Conservation (phyloP, 2,329 filamentous ascomycete species). For the Colletotrichum horii region DNA sequence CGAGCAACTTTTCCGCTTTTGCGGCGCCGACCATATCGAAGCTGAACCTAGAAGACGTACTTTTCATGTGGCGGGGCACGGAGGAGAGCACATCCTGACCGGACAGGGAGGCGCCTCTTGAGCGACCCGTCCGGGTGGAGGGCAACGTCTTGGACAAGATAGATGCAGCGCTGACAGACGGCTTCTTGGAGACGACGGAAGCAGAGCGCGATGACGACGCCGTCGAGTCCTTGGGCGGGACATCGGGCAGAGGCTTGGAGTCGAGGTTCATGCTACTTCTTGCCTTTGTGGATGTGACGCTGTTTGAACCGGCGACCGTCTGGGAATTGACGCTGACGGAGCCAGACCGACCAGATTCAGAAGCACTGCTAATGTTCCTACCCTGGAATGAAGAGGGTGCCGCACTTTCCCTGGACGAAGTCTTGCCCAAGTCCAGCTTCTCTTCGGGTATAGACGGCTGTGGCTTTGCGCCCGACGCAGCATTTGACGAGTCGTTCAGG, state of each 20-base stretch:
- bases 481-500: constrained; percentile 27
- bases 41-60: constrained; percentile 80
- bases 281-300: constrained; percentile 27
- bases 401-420: constrained; percentile 24
- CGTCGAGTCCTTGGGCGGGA: constrained; percentile 43
- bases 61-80: constrained; percentile 71
- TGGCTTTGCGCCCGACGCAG: background rate
- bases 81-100: constrained; percentile 51
- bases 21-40: constrained; percentile 80
- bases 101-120: constrained; percentile 59
- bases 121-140: constrained; percentile 46
- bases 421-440: constrained; percentile 19
- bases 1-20: constrained; percentile 70
- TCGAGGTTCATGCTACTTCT: constrained; percentile 19
- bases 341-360: constrained; percentile 28
- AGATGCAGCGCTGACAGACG: constrained; percentile 29
- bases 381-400: constrained; percentile 3
- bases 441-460: constrained; percentile 3
- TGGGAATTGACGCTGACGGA: constrained; percentile 31
- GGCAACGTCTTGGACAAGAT: constrained; percentile 30
- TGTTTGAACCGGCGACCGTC: constrained; percentile 29
- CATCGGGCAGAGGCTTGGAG: constrained; percentile 26
- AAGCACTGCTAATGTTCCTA: constrained; percentile 32
- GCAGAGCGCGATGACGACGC: constrained; percentile 31
- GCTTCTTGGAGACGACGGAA: constrained; percentile 37